Evolutionary conservation across 2,329 filamentous ascomycete species (phyloP).

Genomic region (Cladosporium sp.): DNA sequence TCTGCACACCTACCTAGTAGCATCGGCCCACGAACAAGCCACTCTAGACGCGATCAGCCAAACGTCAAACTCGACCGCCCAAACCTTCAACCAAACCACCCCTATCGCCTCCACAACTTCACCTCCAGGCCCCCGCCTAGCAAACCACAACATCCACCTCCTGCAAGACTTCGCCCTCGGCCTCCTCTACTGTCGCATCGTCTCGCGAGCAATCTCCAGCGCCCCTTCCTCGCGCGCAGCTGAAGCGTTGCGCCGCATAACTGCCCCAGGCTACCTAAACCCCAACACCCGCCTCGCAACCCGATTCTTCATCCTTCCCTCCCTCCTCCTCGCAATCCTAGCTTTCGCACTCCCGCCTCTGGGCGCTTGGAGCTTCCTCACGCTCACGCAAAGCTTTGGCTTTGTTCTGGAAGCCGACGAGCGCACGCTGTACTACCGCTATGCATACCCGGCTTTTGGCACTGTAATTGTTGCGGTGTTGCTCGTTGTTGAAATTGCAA

Average conservation of each 20-base stretch:
- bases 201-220: conserved; percentile 62
- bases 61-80: background rate
- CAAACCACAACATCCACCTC: conserved; percentile 71
- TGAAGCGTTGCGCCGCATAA: conserved; percentile 67
- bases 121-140: conserved; percentile 21
- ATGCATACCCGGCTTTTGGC: conserved; percentile 63
- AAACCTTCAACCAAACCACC: background rate
- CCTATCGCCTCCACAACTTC: conserved; percentile 16
- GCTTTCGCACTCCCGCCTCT: conserved; percentile 63
- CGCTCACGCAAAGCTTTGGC: conserved; percentile 19
- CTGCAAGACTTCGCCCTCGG: conserved; percentile 94
- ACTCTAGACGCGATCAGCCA: conserved; percentile 12
- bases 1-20: conserved; percentile 64
- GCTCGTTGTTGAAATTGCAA: conserved; percentile 32
- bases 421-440: conserved; percentile 51
- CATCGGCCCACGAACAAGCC: conserved; percentile 17
- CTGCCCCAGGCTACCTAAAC: conserved; percentile 65
- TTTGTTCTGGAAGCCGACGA: background rate
- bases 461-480: background rate
- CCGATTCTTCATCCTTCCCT: conserved; percentile 79
- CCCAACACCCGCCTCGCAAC: conserved; percentile 78
- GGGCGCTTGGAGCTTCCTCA: conserved; percentile 52
- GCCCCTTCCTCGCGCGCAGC: conserved; percentile 68
- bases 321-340: conserved; percentile 55
- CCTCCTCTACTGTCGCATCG: conserved; percentile 80